A percentile compares a stretch with the other conserved stretches of the same genome.
These are phyloP conservation scores for Hanseniaspora vineae DNA, from an alignment of 805 yeast species.

Conservation along the genomic window DNA sequence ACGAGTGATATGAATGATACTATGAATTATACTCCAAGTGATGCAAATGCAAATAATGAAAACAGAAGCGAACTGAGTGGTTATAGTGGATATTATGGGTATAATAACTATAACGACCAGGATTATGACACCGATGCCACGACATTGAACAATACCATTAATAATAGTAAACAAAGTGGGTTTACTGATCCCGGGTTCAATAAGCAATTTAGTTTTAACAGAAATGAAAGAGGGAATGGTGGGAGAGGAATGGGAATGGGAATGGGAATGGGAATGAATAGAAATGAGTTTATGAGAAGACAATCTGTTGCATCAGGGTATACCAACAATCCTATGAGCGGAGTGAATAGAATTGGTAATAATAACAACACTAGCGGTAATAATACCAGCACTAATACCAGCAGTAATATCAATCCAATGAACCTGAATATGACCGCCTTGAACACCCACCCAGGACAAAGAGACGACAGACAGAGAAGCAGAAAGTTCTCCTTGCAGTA, in stretches of 20 bases:
- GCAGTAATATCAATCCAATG: neutral
- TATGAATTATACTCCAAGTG: too few relatives aligned
- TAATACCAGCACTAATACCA: slow-evolving; percentile 11
- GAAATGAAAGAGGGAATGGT: neutral
- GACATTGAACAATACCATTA: slow-evolving; percentile 3
- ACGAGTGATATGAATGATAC: neutral
- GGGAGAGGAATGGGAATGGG: too few relatives aligned
- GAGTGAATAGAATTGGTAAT: too few relatives aligned
- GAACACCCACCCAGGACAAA: too few relatives aligned
- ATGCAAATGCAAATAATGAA: too few relatives aligned
- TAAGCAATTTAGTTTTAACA: neutral
- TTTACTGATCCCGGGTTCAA: neutral
- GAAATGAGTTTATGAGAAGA: slow-evolving; percentile 4
- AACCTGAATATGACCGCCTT: too few relatives aligned
- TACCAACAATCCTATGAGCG: slow-evolving; percentile 3
- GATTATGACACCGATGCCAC: too few relatives aligned
- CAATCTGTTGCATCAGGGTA: slow-evolving; percentile 8
- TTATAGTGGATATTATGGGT: too few relatives aligned
- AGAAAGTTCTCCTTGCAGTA: slow-evolving; percentile 17
- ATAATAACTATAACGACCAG: too few relatives aligned
- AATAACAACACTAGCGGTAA: slow-evolving; percentile 8
- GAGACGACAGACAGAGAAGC: slow-evolving; percentile 4
- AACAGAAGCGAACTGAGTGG: too few relatives aligned
- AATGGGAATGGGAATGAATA: neutral
- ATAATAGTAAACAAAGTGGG: slow-evolving; percentile 6